Evolutionary conservation across 768 basidiomycete species (phyloP).

Genomic region (Solioccasus polychromus): DNA sequence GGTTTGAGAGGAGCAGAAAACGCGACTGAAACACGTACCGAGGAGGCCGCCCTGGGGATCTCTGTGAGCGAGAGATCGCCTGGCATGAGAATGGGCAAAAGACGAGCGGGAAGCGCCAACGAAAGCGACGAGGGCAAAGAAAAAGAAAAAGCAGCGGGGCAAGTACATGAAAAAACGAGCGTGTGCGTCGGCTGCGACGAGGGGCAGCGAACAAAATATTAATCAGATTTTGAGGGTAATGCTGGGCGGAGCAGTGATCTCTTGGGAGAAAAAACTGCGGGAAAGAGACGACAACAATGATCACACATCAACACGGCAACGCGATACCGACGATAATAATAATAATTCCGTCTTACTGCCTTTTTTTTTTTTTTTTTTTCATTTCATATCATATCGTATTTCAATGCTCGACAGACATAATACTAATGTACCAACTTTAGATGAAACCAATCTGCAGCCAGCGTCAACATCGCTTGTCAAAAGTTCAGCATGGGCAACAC

Average conservation of each 20-base stretch:
- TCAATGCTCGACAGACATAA: no score
- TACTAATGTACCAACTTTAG: slow-evolving; percentile 39
- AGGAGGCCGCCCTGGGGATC: slow-evolving; percentile 18
- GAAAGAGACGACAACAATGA: slow-evolving; percentile 14
- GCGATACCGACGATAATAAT: no score
- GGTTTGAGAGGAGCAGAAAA: not conserved
- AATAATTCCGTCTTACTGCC: no score
- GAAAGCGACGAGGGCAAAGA: slow-evolving; percentile 24
- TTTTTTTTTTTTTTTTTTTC: no score
- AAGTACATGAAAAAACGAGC: no score
- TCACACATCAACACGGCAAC: slow-evolving; percentile 21
- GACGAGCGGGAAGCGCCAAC: slow-evolving; percentile 41
- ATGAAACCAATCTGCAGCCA: slow-evolving; percentile 85
- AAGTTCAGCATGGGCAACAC: no score
- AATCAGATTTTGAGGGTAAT: no score
- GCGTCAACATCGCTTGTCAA: not conserved
- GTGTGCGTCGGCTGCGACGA: no score
- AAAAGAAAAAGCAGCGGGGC: slow-evolving; percentile 11
- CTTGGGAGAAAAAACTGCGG: no score
- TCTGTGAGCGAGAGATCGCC: slow-evolving; percentile 30
- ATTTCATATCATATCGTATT: no score
- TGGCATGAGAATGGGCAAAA: slow-evolving; percentile 32
- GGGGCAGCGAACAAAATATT: no score
- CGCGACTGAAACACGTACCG: slow-evolving; percentile 4
- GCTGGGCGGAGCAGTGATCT: no score